Conservation (phyloP, 495 filamentous ascomycete genomes). For the Aspergillus hancockii region DNA sequence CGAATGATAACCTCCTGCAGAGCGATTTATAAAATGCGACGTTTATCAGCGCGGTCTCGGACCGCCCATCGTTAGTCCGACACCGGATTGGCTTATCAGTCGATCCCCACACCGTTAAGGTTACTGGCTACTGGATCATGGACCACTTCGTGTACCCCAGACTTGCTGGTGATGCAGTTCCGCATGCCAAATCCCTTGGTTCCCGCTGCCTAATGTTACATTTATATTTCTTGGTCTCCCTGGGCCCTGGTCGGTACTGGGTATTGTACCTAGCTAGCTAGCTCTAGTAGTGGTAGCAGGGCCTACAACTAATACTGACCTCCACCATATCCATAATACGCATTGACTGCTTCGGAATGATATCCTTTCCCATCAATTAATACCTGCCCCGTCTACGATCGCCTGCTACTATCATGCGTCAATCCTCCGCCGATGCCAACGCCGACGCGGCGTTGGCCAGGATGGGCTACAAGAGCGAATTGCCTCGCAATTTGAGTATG, state of each 20-base stretch:
- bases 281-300: no score
- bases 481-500: conserved; percentile 64
- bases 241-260: no score
- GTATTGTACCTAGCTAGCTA: no score
- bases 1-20: neutral
- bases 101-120: conserved; percentile 1
- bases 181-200: no score
- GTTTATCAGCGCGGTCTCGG: conserved; percentile 17
- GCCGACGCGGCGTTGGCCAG: conserved; percentile 58
- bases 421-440: conserved; percentile 32
- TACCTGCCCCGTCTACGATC: neutral
- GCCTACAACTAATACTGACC: no score
- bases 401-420: conserved; percentile 14
- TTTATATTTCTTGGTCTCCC: no score
- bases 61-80: conserved; percentile 9
- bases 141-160: neutral
- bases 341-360: neutral
- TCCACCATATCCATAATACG: no score
- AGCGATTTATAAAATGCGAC: neutral
- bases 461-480: conserved; percentile 65
- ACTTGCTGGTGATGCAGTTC: neutral
- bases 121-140: neutral
- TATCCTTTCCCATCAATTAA: neutral
- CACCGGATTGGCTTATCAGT: conserved; percentile 8
- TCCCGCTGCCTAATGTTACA: no score